These are phyloP conservation scores for Candida labiduridarum DNA, from an alignment of 1,139 yeast genomes.

Conservation along the genomic window DNA sequence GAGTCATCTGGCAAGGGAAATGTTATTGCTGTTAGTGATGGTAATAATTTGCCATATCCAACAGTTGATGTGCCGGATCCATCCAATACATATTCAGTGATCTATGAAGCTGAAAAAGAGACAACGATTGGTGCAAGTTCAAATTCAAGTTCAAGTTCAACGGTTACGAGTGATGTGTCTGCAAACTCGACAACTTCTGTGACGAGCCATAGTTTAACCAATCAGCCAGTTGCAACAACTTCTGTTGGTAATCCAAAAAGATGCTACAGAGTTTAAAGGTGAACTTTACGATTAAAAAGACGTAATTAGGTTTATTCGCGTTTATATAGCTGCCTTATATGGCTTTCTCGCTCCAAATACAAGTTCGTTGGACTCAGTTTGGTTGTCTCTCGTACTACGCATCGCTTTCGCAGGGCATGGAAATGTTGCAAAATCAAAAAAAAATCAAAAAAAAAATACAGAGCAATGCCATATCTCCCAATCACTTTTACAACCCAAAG, in stretches of 20 bases:
- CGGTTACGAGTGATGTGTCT: not conserved
- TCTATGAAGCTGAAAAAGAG: slow-evolving; percentile 19
- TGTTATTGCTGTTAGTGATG: slow-evolving; percentile 8
- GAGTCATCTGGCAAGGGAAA: slow-evolving; percentile 1
- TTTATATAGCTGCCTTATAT: too few species aligned
- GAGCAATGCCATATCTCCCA: not conserved
- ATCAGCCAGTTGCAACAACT: too few species aligned
- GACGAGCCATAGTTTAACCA: not conserved
- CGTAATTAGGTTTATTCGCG: too few species aligned
- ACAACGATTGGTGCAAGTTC: slow-evolving; percentile 10
- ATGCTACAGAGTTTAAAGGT: too few species aligned
- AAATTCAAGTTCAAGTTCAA: too few species aligned
- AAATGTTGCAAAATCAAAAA: not conserved
- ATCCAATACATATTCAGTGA: slow-evolving; percentile 17
- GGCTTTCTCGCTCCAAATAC: too few species aligned
- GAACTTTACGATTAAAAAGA: too few species aligned
- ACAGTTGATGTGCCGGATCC: slow-evolving; percentile 20
- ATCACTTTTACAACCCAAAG: not conserved
- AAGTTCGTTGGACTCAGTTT: too few species aligned
- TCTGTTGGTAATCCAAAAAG: too few species aligned
- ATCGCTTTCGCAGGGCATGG: too few species aligned
- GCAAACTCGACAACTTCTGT: not conserved
- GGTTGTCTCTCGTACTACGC: too few species aligned
- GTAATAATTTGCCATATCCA: slow-evolving; percentile 18
- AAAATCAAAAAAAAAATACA: not conserved